Evolutionary conservation across 257 asterid species (phyloP), one percentile per base, ranked within the genome.

Genomic region (Schizonepeta tenuifolia): DNA sequence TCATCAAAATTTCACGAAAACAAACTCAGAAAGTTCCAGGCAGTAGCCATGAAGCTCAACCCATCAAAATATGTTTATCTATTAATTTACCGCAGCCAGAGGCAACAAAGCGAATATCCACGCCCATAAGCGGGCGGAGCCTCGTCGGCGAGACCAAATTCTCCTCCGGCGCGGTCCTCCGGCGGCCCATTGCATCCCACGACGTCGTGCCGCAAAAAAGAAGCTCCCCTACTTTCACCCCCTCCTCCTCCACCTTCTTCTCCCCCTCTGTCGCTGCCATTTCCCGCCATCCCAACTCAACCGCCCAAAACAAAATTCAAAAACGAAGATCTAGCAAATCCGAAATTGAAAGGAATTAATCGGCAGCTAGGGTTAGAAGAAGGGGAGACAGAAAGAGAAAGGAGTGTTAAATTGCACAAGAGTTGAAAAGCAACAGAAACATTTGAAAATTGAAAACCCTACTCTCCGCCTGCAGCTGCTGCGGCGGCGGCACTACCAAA

Each of bases 161-260:
- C 53, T 87, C 93, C 49, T 87, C 96, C 76, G 83, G 60, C 53
- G 84, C 35, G 20, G 84, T 83, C 78, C 83, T 85, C 62, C 92
- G 87, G 54, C 95, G 95, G n/a, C 99, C 99, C 85, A 95, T 71
- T 17, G 83, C 80, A 60, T 90, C 96, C 99, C 99, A 95, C 9
- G 87, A 77, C 38, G 96, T 90, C 5, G 96, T 83, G 7, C 99
- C 99, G 78, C 98, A 90, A 79, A 88, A 95, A 74, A 92, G 84
- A 40, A 95, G 49, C 89, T 92, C 98, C 15, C 99, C 99, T 26
- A 91, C 90, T 75, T 80, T 84, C 63, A 80, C 85, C n/a, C n/a
- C n/a, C 81, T 75, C 83, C 68, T 74, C 83, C 69, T 72, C 87
- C 58, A 7, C 67, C 83, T 76, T 78, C 81, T 84, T 80, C 82